These are phyloP conservation scores for Ilex paraguariensis DNA, from an alignment of 305 asterid genomes.

Conservation along the genomic window DNA sequence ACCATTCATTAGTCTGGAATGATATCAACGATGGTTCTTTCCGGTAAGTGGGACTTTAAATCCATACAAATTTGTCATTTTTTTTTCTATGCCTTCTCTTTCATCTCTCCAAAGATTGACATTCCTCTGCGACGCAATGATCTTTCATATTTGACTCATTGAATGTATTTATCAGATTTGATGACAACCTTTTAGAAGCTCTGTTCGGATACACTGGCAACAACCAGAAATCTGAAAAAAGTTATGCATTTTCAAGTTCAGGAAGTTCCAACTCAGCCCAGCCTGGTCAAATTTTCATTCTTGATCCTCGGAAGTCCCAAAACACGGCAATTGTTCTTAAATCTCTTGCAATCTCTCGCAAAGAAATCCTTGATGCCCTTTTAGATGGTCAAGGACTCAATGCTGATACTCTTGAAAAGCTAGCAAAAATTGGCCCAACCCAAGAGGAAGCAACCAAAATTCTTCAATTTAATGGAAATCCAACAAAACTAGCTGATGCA, in stretches of 20 bases:
- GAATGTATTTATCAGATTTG: constrained; percentile 40
- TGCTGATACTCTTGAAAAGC: constrained; percentile 64
- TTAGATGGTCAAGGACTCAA: constrained; percentile 58
- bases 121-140: neutral
- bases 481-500: constrained; percentile 63
- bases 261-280: constrained; percentile 26
- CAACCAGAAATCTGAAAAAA: constrained; percentile 31
- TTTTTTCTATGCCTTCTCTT: neutral
- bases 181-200: constrained; percentile 65
- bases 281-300: constrained; percentile 48
- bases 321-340: constrained; percentile 69
- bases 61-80: neutral
- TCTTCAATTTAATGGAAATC: constrained; percentile 55
- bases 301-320: constrained; percentile 75
- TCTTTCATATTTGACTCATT: constrained; percentile 1
- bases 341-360: constrained; percentile 53
- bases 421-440: constrained; percentile 63
- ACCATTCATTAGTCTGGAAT: constrained; percentile 88
- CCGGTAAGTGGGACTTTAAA: constrained; percentile 33
- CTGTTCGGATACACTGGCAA: constrained; percentile 56
- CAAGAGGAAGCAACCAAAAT: constrained; percentile 56
- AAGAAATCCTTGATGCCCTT: constrained; percentile 56
- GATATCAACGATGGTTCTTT: constrained; percentile 76
- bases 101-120: neutral
- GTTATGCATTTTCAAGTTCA: constrained; percentile 18